Evolutionary conservation across 176 grass and related monocot species (phyloP), one percentile per base, ranked within the genome.

Genomic region (Oryza glumipatula): DNA sequence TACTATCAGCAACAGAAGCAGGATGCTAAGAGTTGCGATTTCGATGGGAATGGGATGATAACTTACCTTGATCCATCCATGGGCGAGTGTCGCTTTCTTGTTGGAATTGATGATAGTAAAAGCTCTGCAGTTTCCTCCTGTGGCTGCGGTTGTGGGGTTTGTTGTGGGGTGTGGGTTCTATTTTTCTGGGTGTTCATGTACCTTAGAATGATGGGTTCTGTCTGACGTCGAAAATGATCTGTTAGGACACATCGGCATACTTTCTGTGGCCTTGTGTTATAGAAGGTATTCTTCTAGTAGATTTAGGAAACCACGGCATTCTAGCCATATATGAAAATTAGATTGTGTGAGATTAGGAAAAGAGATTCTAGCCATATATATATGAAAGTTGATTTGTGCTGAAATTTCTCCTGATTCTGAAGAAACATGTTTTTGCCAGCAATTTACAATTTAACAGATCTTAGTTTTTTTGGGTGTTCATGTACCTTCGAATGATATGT

Each of bases 1-100:
- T 98, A 98, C 70, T 98, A 98, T 47, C 95, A 98, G 84, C 58
- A 85, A 65, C 91, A 95, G 73, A 98, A 98, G 83, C 95, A 98
- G 69, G 93, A 95, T 30, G 60, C 91, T 21, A 86, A 77, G 72
- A 98, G 95, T 52, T 98, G 93, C 4, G 95, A 93, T 51, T 98
- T 98, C 5, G 91, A 85, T 43, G 89, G 95, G 52, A 76, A 85
- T 71, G 95, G 95, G 33, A 87, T 98, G 89, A 86, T 98, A 76
- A 95, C 93, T 3, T 98, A 92, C 72, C 92, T 98, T 8, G 91
- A 98, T 82, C 95, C 95, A 43, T 95, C 93, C 4, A 49, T 93
- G 17, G 89, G 89, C 0, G 87, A 98, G 5, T 98, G 95, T 72
- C 92, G 73, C 85, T 98, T 98, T 79, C 93, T 95, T 82, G 95